Percentiles rank a stretch among this genome's conserved stretches.
These are phyloP conservation scores for Hypocreales sp. DNA, from an alignment of 2,329 filamentous ascomycete genomes.

Conservation along the genomic window DNA sequence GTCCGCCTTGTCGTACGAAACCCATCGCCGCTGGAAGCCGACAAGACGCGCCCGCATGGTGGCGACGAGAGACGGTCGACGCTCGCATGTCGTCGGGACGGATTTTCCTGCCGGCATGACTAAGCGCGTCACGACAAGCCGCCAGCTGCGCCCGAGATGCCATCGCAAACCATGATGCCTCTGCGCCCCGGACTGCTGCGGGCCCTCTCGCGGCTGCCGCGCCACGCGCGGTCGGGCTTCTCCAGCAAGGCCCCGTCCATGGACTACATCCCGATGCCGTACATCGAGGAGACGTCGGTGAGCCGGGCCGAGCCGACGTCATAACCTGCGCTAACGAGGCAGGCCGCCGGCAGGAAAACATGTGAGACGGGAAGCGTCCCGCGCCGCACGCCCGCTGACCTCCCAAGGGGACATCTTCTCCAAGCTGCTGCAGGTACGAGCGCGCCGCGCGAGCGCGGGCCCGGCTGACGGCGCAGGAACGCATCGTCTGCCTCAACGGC, in stretches of 20 bases:
- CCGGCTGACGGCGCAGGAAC: constrained; percentile 42
- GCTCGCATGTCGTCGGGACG: too few relatives aligned
- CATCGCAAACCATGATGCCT: too few relatives aligned
- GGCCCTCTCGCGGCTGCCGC: too few relatives aligned
- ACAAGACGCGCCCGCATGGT: too few relatives aligned
- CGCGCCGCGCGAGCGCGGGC: too few relatives aligned
- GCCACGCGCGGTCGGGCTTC: constrained; percentile 24
- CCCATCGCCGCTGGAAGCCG: constrained; percentile 13
- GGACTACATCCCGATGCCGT: constrained; percentile 38
- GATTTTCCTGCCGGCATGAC: too few relatives aligned
- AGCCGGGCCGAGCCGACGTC: constrained; percentile 5
- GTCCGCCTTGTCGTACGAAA: constrained; percentile 14
- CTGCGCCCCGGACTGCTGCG: too few relatives aligned
- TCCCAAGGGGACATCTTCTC: constrained; percentile 65
- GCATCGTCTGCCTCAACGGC: constrained; percentile 87
- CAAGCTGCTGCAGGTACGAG: constrained; percentile 53
- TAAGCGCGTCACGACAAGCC: too few relatives aligned
- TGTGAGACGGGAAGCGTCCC: too few relatives aligned
- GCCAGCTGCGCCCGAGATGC: too few relatives aligned
- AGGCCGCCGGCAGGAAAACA: constrained; percentile 65
- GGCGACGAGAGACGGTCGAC: constrained; percentile 8
- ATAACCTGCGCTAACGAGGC: constrained; percentile 2
- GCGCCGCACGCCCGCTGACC: too few relatives aligned
- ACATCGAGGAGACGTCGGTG: constrained; percentile 33
- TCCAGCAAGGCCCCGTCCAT: constrained; percentile 15